Evolutionary conservation across 1,284 basidiomycete species (phyloP).

Genomic region (Moesziomyces sp.): DNA sequence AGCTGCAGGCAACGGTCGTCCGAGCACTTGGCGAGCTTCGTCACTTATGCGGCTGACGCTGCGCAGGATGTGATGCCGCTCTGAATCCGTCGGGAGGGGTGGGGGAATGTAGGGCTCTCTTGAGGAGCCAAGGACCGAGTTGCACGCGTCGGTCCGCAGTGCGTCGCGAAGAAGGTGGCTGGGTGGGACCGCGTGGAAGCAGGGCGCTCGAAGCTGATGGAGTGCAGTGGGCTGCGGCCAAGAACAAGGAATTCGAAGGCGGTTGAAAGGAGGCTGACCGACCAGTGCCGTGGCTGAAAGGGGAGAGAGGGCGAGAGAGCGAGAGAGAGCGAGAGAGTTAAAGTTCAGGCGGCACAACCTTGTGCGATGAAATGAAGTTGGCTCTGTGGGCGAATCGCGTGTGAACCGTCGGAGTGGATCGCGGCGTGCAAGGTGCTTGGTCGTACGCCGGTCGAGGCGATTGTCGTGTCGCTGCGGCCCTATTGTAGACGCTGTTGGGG

Average conservation of each 20-base stretch:
- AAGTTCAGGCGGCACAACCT: conserved; percentile 37
- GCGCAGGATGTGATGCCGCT: too few species aligned
- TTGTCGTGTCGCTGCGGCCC: conserved; percentile 17
- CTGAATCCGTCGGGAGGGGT: too few species aligned
- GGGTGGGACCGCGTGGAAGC: conserved; percentile 23
- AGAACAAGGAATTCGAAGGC: too few species aligned
- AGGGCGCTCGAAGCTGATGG: neutral
- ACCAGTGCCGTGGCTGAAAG: too few species aligned
- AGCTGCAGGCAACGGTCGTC: too few species aligned
- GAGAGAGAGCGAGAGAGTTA: conserved; percentile 5
- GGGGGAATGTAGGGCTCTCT: too few species aligned
- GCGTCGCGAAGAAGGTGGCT: conserved; percentile 2
- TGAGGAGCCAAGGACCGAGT: too few species aligned
- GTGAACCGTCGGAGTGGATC: conserved; percentile 32
- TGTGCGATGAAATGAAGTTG: conserved; percentile 37
- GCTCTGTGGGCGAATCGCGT: conserved; percentile 9
- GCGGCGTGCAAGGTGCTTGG: conserved; percentile 1
- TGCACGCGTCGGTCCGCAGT: too few species aligned
- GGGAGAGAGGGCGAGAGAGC: neutral
- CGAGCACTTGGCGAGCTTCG: too few species aligned
- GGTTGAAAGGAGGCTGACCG: too few species aligned
- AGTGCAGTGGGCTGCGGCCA: neutral
- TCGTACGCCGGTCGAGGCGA: conserved; percentile 11
- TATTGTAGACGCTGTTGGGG: neutral
- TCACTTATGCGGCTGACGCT: too few species aligned